A percentile compares a stretch with the other conserved stretches of the same genome.
phyloP scores from a whole-genome alignment of 495 filamentous ascomycete species.

The Cetradonia linearis region DNA sequence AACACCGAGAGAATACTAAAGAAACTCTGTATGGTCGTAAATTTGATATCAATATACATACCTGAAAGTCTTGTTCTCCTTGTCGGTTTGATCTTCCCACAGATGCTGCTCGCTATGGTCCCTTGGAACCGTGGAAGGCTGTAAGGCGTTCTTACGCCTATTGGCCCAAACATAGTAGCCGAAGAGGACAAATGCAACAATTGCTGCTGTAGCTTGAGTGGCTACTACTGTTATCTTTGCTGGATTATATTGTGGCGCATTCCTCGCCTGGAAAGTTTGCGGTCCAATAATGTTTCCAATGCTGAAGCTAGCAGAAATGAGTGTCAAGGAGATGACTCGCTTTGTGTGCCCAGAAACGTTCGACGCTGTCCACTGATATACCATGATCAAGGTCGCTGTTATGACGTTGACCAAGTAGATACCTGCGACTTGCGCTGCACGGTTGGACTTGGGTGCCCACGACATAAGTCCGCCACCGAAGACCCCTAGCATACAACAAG shows the following conservation, averaged over 20 bases:
- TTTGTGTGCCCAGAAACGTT: conserved; percentile 43
- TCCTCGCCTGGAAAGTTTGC: conserved; percentile 50
- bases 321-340: conserved; percentile 43
- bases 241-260: conserved; percentile 50
- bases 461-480: conserved; percentile 51
- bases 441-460: conserved; percentile 40
- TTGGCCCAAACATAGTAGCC: conserved; percentile 41
- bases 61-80: conserved; percentile 33
- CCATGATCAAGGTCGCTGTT: conserved; percentile 34
- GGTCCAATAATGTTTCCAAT: conserved; percentile 60
- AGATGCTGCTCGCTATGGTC: conserved; percentile 25
- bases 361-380: conserved; percentile 42
- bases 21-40: background rate
- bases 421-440: conserved; percentile 46
- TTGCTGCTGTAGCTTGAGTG: conserved; percentile 35
- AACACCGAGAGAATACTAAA: no score
- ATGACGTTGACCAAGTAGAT: conserved; percentile 55
- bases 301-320: conserved; percentile 49
- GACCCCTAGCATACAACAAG: conserved; percentile 39
- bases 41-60: conserved; percentile 34
- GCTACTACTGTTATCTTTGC: conserved; percentile 53
- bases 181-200: conserved; percentile 34
- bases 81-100: conserved; percentile 40
- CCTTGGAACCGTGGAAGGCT: conserved; percentile 17
- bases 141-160: conserved; percentile 26